Conservation (phyloP, 768 basidiomycete species). For the Leccinum disarticulatum region DNA sequence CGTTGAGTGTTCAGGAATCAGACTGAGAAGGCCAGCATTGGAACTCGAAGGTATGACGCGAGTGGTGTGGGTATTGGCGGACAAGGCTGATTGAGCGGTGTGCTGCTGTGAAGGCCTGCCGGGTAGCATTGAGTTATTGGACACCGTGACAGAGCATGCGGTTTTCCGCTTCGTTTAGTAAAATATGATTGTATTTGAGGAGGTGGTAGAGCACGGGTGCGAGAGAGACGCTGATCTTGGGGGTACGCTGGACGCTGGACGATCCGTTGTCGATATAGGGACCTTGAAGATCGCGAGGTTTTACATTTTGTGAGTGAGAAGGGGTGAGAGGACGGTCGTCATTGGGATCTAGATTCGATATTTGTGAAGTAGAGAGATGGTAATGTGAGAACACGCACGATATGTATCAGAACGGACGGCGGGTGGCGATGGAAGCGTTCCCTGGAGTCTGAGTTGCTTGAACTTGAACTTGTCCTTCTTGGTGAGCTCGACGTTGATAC, state of each 20-base stretch:
- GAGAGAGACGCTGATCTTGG: constrained; percentile 23
- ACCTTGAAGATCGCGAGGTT: constrained; percentile 7
- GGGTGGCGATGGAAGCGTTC: constrained; percentile 5
- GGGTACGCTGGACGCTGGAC: constrained; percentile 10
- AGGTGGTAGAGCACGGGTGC: constrained; percentile 7
- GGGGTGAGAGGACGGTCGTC: constrained; percentile 25
- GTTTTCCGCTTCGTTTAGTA: too few species aligned
- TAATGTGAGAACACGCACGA: not conserved
- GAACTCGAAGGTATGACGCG: constrained; percentile 20
- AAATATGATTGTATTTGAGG: constrained; percentile 5
- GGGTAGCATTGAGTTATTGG: not conserved
- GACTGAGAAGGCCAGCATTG: constrained; percentile 18
- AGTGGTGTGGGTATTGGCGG: constrained; percentile 14
- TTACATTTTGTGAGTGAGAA: constrained; percentile 8
- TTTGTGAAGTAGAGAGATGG: not conserved
- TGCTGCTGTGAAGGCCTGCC: constrained; percentile 11
- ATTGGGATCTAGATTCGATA: constrained; percentile 7
- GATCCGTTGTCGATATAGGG: not conserved
- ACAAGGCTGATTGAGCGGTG: constrained; percentile 12
- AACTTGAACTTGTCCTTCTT: constrained; percentile 29
- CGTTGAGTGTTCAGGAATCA: constrained; percentile 32
- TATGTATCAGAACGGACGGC: not conserved
- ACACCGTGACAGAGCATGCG: too few species aligned
- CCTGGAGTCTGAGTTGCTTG: constrained; percentile 16
- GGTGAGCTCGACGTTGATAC: constrained; percentile 40